phyloP scores from a whole-genome alignment of 2,329 filamentous ascomycete species.

The Macroventuria anomochaeta region DNA sequence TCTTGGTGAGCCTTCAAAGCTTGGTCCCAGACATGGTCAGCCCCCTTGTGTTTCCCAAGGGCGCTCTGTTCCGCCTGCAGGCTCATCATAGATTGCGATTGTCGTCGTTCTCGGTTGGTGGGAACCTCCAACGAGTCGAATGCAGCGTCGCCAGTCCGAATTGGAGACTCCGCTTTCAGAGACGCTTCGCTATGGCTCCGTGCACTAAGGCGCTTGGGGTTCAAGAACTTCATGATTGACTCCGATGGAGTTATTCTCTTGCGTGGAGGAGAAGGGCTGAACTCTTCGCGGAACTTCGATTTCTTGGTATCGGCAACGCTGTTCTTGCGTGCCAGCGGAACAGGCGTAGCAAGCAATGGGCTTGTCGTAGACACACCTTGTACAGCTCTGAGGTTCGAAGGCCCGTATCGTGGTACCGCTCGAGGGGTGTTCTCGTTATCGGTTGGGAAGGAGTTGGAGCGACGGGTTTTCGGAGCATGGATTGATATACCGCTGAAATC shows the following conservation, averaged over 20 bases:
- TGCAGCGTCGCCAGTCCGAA: conserved; percentile 27
- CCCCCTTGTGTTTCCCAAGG: conserved; percentile 29
- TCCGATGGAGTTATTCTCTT: conserved; percentile 34
- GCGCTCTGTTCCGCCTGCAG: conserved; percentile 38
- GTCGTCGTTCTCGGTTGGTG: conserved; percentile 28
- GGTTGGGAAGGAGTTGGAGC: conserved; percentile 33
- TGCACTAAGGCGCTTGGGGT: conserved; percentile 34
- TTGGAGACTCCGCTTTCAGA: conserved; percentile 18
- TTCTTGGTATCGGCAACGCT: conserved; percentile 42
- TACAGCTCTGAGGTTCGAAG: conserved; percentile 15
- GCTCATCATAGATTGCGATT: conserved; percentile 41
- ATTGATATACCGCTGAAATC: conserved; percentile 17
- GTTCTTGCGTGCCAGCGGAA: conserved; percentile 30
- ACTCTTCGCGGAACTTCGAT: conserved; percentile 47
- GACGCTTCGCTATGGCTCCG: conserved; percentile 44
- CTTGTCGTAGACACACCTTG: background rate
- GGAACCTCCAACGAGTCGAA: conserved; percentile 23
- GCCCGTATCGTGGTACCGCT: conserved; percentile 18
- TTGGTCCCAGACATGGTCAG: conserved; percentile 44
- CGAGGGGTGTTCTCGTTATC: conserved; percentile 36
- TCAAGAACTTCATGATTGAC: conserved; percentile 42
- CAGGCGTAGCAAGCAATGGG: conserved; percentile 10
- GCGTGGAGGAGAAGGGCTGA: conserved; percentile 40
- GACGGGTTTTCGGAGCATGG: conserved; percentile 17
- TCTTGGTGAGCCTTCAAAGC: conserved; percentile 47